phyloP scores from a whole-genome alignment of 2,329 filamentous ascomycete species.

The Sporothrix euskadiensis region DNA sequence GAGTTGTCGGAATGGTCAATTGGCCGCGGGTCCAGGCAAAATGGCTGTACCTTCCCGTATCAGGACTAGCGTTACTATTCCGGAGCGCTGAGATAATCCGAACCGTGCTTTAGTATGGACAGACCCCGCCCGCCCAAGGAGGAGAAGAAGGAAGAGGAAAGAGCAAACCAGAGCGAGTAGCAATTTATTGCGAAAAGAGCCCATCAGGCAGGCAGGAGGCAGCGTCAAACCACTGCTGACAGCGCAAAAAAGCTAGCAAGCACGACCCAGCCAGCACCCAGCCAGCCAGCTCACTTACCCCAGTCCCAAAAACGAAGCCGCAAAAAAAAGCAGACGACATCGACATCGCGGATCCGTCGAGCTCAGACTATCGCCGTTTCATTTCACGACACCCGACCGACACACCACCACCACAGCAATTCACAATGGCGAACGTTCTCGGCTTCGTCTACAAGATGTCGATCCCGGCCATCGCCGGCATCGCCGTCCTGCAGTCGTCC shows the following conservation, averaged over 20 bases:
- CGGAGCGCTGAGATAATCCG: constrained; percentile 29
- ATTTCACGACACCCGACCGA: neutral
- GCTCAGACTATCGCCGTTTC: neutral
- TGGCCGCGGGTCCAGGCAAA: constrained; percentile 18
- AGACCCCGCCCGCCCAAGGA: neutral
- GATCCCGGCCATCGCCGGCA: constrained; percentile 70
- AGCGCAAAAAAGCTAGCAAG: constrained; percentile 7
- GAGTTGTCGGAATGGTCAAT: constrained; percentile 36
- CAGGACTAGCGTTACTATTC: neutral
- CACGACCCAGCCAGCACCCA: neutral
- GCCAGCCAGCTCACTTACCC: neutral
- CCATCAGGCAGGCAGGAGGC: constrained; percentile 12
- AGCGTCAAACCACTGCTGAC: constrained; percentile 18
- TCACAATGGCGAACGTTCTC: constrained; percentile 58
- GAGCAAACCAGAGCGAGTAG: neutral
- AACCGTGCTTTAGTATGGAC: neutral
- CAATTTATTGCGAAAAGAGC: neutral
- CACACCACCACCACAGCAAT: neutral
- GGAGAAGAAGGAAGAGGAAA: neutral
- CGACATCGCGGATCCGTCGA: constrained; percentile 8
- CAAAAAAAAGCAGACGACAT: constrained; percentile 17
- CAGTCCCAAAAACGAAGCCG: constrained; percentile 7
- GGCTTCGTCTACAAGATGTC: constrained; percentile 66
- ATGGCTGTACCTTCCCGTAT: neutral
- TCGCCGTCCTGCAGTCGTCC: constrained; percentile 70